These are phyloP conservation scores for Phytophthora idaei DNA, from an alignment of 352 stramenopile genomes.

Conservation along the genomic window DNA sequence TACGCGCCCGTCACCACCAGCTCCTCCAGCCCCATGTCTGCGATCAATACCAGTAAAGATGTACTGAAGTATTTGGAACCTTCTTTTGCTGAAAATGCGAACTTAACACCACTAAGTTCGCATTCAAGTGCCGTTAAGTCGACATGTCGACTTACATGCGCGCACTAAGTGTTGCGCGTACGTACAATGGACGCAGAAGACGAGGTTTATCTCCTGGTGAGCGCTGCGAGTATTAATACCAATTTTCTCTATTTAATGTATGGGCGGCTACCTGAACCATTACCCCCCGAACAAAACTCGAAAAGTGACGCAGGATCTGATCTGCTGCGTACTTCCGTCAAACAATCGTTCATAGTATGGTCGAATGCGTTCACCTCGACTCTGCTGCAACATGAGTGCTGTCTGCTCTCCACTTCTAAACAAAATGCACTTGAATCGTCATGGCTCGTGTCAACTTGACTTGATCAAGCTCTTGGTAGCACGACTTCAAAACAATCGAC, in stretches of 20 bases:
- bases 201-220: background rate
- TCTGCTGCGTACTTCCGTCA: background rate
- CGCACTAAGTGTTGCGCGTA: no score
- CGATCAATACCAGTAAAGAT: background rate
- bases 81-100: constrained; percentile 25
- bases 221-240: constrained; percentile 19
- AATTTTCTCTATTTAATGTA: constrained; percentile 39
- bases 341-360: constrained; percentile 18
- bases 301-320: constrained; percentile 10
- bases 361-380: background rate
- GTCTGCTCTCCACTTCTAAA: constrained; percentile 3
- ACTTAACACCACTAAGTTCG: constrained; percentile 33
- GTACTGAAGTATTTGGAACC: background rate
- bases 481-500: constrained; percentile 46
- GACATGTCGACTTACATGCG: background rate
- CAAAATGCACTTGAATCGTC: background rate
- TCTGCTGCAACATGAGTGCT: background rate
- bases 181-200: background rate
- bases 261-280: constrained; percentile 3
- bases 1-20: constrained; percentile 70
- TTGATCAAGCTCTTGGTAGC: background rate
- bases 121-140: background rate
- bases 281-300: background rate
- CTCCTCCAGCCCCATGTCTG: constrained; percentile 47
- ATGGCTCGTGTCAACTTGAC: background rate